Conservation (phyloP, 768 basidiomycete species). For the Rickenella mellea region DNA sequence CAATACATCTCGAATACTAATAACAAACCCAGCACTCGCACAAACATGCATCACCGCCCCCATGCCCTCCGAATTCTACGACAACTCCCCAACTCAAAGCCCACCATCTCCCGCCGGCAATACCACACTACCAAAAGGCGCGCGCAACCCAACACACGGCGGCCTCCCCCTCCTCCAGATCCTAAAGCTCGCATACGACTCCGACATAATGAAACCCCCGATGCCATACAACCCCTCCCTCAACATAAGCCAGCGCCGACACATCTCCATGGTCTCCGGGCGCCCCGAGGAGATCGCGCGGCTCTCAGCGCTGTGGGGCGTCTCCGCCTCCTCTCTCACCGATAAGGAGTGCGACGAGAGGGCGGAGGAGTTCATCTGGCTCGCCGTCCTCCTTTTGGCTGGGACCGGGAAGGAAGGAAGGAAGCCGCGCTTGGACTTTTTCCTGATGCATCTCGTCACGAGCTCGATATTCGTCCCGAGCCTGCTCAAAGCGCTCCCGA, state of each 20-base stretch:
- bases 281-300: constrained; percentile 35
- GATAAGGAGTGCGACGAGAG: constrained; percentile 26
- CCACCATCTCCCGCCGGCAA: background rate
- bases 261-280: constrained; percentile 24
- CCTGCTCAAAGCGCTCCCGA: constrained; percentile 22
- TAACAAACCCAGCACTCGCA: constrained; percentile 29
- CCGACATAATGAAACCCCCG: constrained; percentile 35
- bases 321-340: constrained; percentile 11
- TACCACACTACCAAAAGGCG: background rate
- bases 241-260: constrained; percentile 25
- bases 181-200: constrained; percentile 41
- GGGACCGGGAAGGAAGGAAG: constrained; percentile 36
- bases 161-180: constrained; percentile 39
- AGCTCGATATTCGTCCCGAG: constrained; percentile 41
- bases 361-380: constrained; percentile 42
- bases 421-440: constrained; percentile 43
- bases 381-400: constrained; percentile 35
- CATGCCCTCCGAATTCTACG: constrained; percentile 21
- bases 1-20: background rate
- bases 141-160: constrained; percentile 16
- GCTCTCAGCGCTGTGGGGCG: constrained; percentile 29
- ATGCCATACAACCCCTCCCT: constrained; percentile 43
- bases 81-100: constrained; percentile 12
- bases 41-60: constrained; percentile 35
- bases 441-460: constrained; percentile 52